Evolutionary conservation across 148 eudicot species (phyloP).

Genomic region (Amaranthus palmeri): DNA sequence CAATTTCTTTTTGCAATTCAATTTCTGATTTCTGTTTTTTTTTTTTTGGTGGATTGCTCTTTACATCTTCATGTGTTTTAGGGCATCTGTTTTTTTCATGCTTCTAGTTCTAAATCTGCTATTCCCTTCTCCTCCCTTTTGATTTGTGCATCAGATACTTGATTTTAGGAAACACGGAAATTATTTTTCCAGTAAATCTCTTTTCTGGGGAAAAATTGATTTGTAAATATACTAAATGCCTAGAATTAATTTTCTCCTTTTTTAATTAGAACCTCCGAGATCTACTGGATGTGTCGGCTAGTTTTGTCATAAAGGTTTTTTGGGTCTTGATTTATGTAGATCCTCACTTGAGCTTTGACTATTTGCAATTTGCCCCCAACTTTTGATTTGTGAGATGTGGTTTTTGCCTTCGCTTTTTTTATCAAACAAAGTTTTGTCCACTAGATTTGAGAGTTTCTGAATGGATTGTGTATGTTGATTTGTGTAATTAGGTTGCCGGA

Average conservation of each 20-base stretch:
- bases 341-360: slow-evolving; percentile 1
- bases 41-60: not conserved
- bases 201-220: not conserved
- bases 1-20: not conserved
- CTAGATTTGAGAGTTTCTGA: no score
- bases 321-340: not conserved
- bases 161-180: not conserved
- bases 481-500: no score
- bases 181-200: not conserved
- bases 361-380: not conserved
- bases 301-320: not conserved
- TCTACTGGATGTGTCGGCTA: not conserved
- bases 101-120: slow-evolving; percentile 2
- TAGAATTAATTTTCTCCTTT: not conserved
- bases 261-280: not conserved
- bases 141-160: not conserved
- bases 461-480: no score
- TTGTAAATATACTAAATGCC: not conserved
- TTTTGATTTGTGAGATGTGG: not conserved
- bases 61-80: not conserved
- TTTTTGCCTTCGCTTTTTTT: not conserved
- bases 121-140: not conserved
- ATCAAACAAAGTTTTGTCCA: no score
- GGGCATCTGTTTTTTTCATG: slow-evolving; percentile 4
- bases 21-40: not conserved